Percentiles rank a stretch among this genome's conserved stretches.
Conservation (phyloP, 331 rosid species). For the Rhamnella rubrinervis region DNA sequence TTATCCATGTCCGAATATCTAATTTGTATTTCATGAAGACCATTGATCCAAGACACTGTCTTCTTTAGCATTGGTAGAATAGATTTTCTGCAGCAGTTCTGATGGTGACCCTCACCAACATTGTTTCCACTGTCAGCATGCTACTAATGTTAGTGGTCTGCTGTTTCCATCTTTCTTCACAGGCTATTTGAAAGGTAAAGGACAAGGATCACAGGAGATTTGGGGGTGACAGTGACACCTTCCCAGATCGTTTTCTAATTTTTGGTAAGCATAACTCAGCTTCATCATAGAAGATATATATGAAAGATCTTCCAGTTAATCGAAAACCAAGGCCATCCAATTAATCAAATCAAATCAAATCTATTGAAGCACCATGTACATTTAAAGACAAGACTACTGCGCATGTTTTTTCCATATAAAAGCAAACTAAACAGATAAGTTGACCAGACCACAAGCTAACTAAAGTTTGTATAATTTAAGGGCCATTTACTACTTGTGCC, state of each 20-base stretch:
- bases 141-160: conserved; percentile 23
- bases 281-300: not conserved
- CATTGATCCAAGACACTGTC: too few relatives aligned
- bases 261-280: not conserved
- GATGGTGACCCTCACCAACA: conserved; percentile 35
- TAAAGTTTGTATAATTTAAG: conserved; percentile 20
- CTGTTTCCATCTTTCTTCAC: conserved; percentile 24
- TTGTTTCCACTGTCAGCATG: conserved; percentile 17
- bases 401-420: conserved; percentile 5
- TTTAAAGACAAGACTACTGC: conserved; percentile 19
- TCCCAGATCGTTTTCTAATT: conserved; percentile 1
- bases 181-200: conserved; percentile 19
- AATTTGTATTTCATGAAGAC: not conserved
- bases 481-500: conserved; percentile 7
- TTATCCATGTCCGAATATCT: not conserved
- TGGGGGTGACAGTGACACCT: conserved; percentile 27
- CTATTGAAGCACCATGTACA: conserved; percentile 20
- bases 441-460: conserved; percentile 21
- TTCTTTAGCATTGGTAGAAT: conserved; percentile 2
- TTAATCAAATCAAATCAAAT: conserved; percentile 8
- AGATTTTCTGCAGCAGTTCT: conserved; percentile 10
- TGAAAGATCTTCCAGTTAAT: conserved; percentile 18
- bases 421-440: conserved; percentile 9
- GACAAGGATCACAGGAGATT: conserved; percentile 34
- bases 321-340: too few relatives aligned